Evolutionary conservation across 805 yeast genomes (phyloP).

Genomic region (Teunomyces cretensis): DNA sequence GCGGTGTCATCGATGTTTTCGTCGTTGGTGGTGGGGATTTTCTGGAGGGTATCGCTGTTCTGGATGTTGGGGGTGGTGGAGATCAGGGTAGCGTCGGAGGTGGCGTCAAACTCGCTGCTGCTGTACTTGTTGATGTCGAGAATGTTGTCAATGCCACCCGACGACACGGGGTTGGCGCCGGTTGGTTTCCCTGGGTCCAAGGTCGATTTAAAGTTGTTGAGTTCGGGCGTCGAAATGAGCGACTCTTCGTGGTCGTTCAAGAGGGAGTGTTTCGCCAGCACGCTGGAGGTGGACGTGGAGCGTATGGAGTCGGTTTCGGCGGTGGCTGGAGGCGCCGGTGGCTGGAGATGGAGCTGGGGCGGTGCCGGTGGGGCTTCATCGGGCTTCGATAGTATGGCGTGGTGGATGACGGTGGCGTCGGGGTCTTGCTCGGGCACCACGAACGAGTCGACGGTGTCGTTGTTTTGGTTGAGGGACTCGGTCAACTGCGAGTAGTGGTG

Average conservation of each 20-base stretch:
- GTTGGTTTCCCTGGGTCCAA: conserved; percentile 48
- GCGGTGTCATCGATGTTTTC: conserved; percentile 29
- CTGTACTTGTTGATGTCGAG: conserved; percentile 13
- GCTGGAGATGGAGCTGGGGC: no score
- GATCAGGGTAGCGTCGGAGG: conserved; percentile 4
- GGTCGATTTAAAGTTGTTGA: conserved; percentile 28
- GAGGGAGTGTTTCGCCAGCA: background rate
- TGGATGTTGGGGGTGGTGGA: conserved; percentile 12
- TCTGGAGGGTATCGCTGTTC: conserved; percentile 23
- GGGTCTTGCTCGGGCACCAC: background rate
- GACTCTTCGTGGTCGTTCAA: background rate
- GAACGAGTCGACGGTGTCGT: conserved; percentile 8
- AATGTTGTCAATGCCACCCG: conserved; percentile 17
- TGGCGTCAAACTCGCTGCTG: conserved; percentile 12
- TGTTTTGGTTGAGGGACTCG: conserved; percentile 5
- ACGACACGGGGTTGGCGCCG: conserved; percentile 2
- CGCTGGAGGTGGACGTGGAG: conserved; percentile 8
- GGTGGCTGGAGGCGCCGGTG: no score
- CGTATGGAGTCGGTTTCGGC: conserved; percentile 9
- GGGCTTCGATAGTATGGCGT: background rate
- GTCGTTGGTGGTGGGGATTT: conserved; percentile 32
- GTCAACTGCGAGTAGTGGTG: conserved; percentile 12
- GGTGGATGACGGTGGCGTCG: background rate
- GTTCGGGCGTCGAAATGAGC: conserved; percentile 8
- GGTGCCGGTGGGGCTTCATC: no score